Conservation (phyloP, 176 grass and related monocot genomes). For the Rhynchospora pubera region DNA sequence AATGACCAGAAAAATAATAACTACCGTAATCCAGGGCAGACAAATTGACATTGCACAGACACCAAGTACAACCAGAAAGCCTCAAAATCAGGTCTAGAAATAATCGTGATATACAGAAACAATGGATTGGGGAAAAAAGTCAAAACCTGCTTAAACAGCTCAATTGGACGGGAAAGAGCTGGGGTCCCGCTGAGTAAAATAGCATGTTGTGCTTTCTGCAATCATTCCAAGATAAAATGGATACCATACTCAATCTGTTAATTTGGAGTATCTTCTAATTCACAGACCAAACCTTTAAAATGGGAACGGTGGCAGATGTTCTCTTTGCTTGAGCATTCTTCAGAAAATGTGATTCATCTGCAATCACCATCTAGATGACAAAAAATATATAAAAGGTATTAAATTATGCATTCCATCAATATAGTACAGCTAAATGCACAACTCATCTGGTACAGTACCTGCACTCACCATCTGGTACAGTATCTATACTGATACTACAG, state of each 20-base stretch:
- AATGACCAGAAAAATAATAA: not conserved
- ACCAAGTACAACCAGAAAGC: not conserved
- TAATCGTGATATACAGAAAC: not conserved
- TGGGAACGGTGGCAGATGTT: conserved; percentile 61
- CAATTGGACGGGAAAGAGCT: conserved; percentile 89
- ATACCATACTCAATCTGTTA: not conserved
- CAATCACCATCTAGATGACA: conserved; percentile 78
- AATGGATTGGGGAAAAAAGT: not conserved
- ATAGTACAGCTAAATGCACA: not conserved
- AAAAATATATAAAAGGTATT: conserved; percentile 22
- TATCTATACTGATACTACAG: not conserved
- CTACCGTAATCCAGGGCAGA: not conserved
- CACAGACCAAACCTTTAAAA: conserved; percentile 62
- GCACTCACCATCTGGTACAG: not conserved
- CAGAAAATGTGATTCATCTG: conserved; percentile 94
- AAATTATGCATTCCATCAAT: not conserved
- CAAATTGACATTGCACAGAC: not conserved
- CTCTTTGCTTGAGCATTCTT: conserved; percentile 87
- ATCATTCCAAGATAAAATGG: conserved; percentile 22
- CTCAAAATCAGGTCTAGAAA: not conserved
- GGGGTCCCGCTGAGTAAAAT: conserved; percentile 92
- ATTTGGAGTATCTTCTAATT: conserved; percentile 1
- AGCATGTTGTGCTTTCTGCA: conserved; percentile 81
- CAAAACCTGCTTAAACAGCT: conserved; percentile 78
- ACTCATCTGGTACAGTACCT: not conserved